Percentiles rank a stretch among this genome's conserved stretches.
Evolutionary conservation across 2,329 filamentous ascomycete species (phyloP).

Genomic region (Colletotrichum spaethianum): DNA sequence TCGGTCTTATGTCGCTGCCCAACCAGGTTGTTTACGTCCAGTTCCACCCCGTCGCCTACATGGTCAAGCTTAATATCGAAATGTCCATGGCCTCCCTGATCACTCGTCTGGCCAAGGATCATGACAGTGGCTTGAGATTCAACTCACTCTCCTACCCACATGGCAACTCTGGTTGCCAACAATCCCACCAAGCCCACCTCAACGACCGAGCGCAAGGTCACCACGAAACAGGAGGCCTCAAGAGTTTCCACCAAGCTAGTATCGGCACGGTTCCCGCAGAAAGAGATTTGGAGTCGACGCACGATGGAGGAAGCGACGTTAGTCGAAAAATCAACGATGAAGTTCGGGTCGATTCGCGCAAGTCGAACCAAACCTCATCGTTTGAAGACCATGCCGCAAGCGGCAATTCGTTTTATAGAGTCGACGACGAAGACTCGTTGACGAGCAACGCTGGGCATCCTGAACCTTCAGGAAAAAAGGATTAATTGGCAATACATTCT

Average conservation of each 20-base stretch:
- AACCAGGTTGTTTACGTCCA: conserved; percentile 60
- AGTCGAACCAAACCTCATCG: background rate
- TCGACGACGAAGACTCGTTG: conserved; percentile 36
- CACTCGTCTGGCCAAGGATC: conserved; percentile 47
- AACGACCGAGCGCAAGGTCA: background rate
- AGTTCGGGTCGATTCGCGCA: conserved; percentile 10
- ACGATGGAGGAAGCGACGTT: conserved; percentile 5
- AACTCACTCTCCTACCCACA: conserved; percentile 36
- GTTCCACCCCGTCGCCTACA: conserved; percentile 66
- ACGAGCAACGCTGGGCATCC: conserved; percentile 21
- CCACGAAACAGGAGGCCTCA: conserved; percentile 1
- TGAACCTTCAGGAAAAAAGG: conserved; percentile 2
- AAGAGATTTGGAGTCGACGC: background rate
- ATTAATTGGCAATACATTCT: background rate
- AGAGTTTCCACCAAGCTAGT: conserved; percentile 14
- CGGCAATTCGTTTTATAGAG: conserved; percentile 14
- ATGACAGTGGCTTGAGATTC: conserved; percentile 29
- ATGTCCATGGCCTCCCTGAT: conserved; percentile 69
- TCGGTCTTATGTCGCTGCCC: conserved; percentile 51
- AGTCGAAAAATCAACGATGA: conserved; percentile 29
- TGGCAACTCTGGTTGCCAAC: conserved; percentile 3
- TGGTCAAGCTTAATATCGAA: conserved; percentile 69
- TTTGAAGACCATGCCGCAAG: conserved; percentile 17
- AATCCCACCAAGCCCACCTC: background rate
- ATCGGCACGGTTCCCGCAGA: conserved; percentile 2